Evolutionary conservation across 2,329 filamentous ascomycete species (phyloP).

Genomic region (Fusarium torreyae): DNA sequence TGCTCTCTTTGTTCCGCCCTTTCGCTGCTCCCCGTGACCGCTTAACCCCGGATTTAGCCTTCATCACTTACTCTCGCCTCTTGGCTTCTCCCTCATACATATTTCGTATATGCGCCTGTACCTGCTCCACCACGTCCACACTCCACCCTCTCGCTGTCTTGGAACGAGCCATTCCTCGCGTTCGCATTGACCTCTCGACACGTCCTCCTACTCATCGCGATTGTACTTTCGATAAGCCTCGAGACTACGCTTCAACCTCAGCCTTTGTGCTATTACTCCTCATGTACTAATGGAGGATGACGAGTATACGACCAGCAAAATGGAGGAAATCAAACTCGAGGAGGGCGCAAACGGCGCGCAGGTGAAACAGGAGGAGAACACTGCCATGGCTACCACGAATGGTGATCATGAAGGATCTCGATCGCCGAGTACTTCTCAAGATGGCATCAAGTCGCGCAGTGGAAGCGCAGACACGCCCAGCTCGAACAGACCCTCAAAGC

Average conservation of each 20-base stretch:
- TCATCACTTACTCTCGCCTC: slow-evolving; percentile 21
- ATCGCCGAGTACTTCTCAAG: slow-evolving; percentile 62
- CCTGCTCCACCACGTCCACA: slow-evolving; percentile 49
- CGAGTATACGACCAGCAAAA: slow-evolving; percentile 57
- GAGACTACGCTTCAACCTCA: slow-evolving; percentile 18
- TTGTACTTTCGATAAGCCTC: slow-evolving; percentile 20
- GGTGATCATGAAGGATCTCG: slow-evolving; percentile 47
- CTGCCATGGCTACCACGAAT: slow-evolving; percentile 57
- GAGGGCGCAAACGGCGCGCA: slow-evolving; percentile 57
- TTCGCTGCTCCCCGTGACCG: slow-evolving; percentile 33
- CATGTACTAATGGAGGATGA: slow-evolving; percentile 60
- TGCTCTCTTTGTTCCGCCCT: slow-evolving; percentile 31
- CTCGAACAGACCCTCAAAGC: slow-evolving; percentile 74
- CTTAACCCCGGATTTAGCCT: slow-evolving; percentile 35
- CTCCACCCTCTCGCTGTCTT: slow-evolving; percentile 49
- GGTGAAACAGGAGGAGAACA: slow-evolving; percentile 60
- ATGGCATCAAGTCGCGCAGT: slow-evolving; percentile 63
- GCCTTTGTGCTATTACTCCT: slow-evolving; percentile 38
- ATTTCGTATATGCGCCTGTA: slow-evolving; percentile 42
- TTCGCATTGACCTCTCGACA: slow-evolving; percentile 37
- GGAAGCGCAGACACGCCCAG: slow-evolving; percentile 65
- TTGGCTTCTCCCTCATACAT: slow-evolving; percentile 34
- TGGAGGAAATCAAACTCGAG: slow-evolving; percentile 63
- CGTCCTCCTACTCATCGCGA: slow-evolving; percentile 30
- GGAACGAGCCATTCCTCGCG: slow-evolving; percentile 44